These are phyloP conservation scores for Crucihimalaya himalaica DNA, from an alignment of 345 rosid species.

Conservation along the genomic window DNA sequence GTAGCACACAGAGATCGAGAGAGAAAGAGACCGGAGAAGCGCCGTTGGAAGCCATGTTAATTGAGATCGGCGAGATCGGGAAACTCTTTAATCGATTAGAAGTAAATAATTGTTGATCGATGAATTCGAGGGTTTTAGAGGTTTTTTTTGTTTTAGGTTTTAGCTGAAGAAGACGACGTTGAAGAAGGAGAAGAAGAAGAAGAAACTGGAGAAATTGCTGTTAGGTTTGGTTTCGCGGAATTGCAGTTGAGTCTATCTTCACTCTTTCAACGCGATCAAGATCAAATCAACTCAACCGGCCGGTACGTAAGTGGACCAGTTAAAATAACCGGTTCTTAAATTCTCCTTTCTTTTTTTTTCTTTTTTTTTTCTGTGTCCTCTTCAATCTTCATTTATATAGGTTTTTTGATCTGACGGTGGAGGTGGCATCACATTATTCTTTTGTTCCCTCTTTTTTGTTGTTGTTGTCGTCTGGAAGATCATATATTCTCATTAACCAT, in stretches of 20 bases:
- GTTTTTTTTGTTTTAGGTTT: neutral
- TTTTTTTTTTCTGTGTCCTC: neutral
- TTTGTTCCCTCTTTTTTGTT: neutral
- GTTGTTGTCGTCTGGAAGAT: too few species aligned
- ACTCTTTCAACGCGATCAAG: conserved; percentile 25
- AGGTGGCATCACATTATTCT: conserved; percentile 12
- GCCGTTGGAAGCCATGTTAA: conserved; percentile 81
- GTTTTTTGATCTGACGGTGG: conserved; percentile 1
- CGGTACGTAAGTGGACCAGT: conserved; percentile 12
- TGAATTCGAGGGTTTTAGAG: conserved; percentile 24
- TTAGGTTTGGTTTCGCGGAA: conserved; percentile 43
- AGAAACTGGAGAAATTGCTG: conserved; percentile 3
- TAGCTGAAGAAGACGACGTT: conserved; percentile 23
- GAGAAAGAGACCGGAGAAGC: conserved; percentile 69
- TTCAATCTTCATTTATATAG: neutral
- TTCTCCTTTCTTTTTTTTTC: too few species aligned
- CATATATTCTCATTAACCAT: too few species aligned
- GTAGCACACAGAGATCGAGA: neutral
- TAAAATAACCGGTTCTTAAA: conserved; percentile 15
- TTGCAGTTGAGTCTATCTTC: conserved; percentile 37
- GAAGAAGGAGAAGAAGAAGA: conserved; percentile 17
- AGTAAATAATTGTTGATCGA: neutral
- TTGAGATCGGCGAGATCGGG: conserved; percentile 36
- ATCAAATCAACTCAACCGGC: conserved; percentile 15
- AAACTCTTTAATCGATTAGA: neutral